Conservation (phyloP, 2,329 filamentous ascomycete genomes). For the Xylariales sp. region DNA sequence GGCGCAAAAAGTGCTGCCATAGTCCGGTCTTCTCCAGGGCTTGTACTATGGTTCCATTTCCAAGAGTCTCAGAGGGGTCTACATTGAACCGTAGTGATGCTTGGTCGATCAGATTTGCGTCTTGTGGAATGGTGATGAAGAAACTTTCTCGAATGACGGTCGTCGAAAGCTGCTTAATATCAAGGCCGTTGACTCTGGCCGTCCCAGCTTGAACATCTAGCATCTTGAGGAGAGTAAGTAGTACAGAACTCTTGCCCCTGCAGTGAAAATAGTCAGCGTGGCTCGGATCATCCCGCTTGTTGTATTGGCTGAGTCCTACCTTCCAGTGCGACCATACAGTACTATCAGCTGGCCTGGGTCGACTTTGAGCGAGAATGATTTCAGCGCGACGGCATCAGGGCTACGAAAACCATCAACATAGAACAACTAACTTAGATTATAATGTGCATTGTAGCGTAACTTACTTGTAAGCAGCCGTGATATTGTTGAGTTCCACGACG, state of each 20-base stretch:
- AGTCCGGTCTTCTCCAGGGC: slow-evolving; percentile 11
- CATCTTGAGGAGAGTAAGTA: slow-evolving; percentile 15
- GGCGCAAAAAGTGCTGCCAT: slow-evolving; percentile 14
- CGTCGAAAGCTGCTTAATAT: slow-evolving; percentile 17
- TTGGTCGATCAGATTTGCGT: slow-evolving; percentile 17
- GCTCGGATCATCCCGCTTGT: neutral
- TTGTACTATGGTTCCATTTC: slow-evolving; percentile 14
- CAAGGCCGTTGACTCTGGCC: slow-evolving; percentile 23
- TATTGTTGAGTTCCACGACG: slow-evolving; percentile 18
- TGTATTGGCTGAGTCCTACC: slow-evolving; percentile 19
- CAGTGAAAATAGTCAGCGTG: neutral
- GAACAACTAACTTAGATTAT: too few relatives aligned
- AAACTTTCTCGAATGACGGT: slow-evolving; percentile 18
- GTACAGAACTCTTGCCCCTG: slow-evolving; percentile 32
- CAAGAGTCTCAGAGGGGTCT: slow-evolving; percentile 14
- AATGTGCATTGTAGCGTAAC: too few relatives aligned
- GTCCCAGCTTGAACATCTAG: slow-evolving; percentile 19
- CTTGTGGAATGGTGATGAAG: slow-evolving; percentile 27
- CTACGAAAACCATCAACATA: slow-evolving; percentile 5
- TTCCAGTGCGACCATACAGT: slow-evolving; percentile 50
- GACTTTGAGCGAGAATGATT: slow-evolving; percentile 20
- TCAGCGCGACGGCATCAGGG: slow-evolving; percentile 16
- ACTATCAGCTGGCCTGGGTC: slow-evolving; percentile 41
- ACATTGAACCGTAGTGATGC: slow-evolving; percentile 25
- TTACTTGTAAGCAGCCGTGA: slow-evolving; percentile 26